Percentiles rank a stretch among this genome's conserved stretches.
Conservation (phyloP, 208 protist genomes). For the Tritrichomonas musculus region DNA sequence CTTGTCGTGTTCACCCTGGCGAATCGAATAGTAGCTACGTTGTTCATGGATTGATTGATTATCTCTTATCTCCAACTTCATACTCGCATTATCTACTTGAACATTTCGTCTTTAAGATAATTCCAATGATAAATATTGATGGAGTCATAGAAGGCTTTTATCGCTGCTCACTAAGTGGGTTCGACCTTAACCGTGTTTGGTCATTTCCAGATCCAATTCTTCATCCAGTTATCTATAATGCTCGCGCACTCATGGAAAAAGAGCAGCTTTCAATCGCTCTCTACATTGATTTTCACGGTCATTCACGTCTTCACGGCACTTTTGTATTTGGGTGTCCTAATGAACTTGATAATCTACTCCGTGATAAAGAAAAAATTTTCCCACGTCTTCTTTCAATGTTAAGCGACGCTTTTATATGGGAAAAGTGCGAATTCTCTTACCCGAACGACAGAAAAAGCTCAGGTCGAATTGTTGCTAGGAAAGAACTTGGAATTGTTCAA, state of each 20-base stretch:
- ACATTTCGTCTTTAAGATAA: background rate
- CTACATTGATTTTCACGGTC: background rate
- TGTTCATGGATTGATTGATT: slow-evolving; percentile 66
- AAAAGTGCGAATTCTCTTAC: background rate
- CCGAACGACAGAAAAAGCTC: background rate
- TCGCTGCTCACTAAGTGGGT: slow-evolving; percentile 75
- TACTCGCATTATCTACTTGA: background rate
- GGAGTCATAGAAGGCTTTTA: slow-evolving; percentile 93
- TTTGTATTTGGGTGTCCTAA: slow-evolving; percentile 1
- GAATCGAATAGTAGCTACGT: slow-evolving; percentile 87
- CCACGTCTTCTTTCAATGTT: background rate
- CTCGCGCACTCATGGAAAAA: background rate
- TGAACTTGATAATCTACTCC: background rate
- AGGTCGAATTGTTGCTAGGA: background rate
- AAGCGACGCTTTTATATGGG: background rate
- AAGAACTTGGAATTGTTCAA: background rate
- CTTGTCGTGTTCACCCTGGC: slow-evolving; percentile 89
- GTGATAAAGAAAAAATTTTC: background rate
- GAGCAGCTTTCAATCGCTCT: background rate
- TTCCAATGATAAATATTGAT: slow-evolving; percentile 92
- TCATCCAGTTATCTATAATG: slow-evolving; percentile 43
- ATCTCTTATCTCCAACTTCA: background rate
- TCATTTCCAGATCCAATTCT: slow-evolving; percentile 31
- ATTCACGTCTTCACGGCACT: background rate
- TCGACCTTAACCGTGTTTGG: slow-evolving; percentile 89